Percentiles rank a stretch among this genome's conserved stretches.
Conservation (phyloP, 2,329 filamentous ascomycete genomes). For the Thermoascus crustaceus region DNA sequence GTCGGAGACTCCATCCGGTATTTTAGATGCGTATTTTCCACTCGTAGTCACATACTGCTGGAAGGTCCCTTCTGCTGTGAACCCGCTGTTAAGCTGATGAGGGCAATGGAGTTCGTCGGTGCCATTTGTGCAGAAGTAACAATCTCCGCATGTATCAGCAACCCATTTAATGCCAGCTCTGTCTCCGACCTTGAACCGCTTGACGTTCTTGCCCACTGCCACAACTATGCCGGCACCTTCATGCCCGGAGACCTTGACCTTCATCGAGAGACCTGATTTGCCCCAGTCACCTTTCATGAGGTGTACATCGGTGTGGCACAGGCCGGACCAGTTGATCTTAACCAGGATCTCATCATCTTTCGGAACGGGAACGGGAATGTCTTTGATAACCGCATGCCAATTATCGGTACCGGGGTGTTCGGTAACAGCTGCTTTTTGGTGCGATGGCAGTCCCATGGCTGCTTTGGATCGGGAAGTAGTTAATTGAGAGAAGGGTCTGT, state of each 20-base stretch:
- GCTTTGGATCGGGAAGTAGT: too few species aligned
- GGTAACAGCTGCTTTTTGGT: neutral
- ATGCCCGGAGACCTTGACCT: conserved; percentile 48
- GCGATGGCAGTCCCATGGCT: neutral
- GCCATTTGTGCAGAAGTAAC: conserved; percentile 14
- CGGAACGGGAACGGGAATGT: neutral
- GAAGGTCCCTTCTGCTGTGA: conserved; percentile 30
- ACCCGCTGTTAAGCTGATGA: conserved; percentile 29
- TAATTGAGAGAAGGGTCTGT: too few species aligned
- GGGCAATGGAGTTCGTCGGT: conserved; percentile 29
- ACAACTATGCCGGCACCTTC: conserved; percentile 54
- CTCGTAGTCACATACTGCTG: conserved; percentile 29
- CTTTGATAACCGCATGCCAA: neutral
- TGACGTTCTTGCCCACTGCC: conserved; percentile 46
- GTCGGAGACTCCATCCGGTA: conserved; percentile 25
- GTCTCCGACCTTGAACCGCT: conserved; percentile 4
- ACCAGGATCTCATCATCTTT: conserved; percentile 9
- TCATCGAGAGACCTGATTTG: neutral
- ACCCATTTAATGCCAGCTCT: neutral
- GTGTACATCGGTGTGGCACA: conserved; percentile 14
- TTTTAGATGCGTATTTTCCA: conserved; percentile 24
- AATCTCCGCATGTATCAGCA: neutral
- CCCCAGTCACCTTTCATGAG: conserved; percentile 1
- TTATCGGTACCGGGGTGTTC: neutral
- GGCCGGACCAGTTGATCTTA: conserved; percentile 10